A percentile compares a stretch with the other conserved stretches of the same genome.
These are phyloP conservation scores for Mortierella claussenii DNA, from an alignment of 192 early-diverging fungal species.

Conservation along the genomic window DNA sequence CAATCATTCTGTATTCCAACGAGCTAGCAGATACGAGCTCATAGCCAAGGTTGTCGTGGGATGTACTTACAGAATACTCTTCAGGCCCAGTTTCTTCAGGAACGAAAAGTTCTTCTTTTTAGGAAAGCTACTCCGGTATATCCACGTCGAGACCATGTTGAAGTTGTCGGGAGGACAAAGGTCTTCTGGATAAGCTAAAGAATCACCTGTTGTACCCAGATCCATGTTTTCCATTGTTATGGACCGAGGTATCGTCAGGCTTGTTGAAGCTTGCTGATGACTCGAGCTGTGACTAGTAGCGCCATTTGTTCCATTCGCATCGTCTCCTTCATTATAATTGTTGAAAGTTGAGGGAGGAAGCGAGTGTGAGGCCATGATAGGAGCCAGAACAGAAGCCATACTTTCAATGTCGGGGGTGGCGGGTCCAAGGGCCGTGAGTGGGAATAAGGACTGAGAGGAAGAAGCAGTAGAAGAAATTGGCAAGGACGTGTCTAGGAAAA, in stretches of 20 bases:
- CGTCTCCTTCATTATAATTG: neutral
- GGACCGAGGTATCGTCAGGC: conserved; percentile 22
- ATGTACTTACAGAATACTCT: conserved; percentile 81
- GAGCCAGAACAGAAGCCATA: conserved; percentile 1
- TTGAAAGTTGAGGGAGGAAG: neutral
- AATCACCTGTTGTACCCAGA: conserved; percentile 46
- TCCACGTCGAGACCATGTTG: conserved; percentile 91
- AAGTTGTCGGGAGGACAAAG: conserved; percentile 95
- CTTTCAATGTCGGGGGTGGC: neutral
- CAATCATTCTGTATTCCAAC: neutral
- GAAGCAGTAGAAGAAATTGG: neutral
- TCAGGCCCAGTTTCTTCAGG: conserved; percentile 85
- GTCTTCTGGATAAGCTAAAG: conserved; percentile 61
- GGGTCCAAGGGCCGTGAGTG: too few relatives aligned
- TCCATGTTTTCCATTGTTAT: conserved; percentile 39
- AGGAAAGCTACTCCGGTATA: conserved; percentile 96
- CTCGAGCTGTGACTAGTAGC: too few relatives aligned
- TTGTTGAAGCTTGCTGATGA: too few relatives aligned
- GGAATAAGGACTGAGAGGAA: neutral
- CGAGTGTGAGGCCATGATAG: neutral
- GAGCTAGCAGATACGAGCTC: neutral
- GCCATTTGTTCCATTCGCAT: neutral
- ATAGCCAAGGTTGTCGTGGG: neutral
- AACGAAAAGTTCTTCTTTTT: conserved; percentile 94
- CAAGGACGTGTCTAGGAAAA: too few relatives aligned